A percentile compares a stretch with the other conserved stretches of the same genome.
Conservation (phyloP, 495 filamentous ascomycete genomes). For the Lophiostoma macrostomum region DNA sequence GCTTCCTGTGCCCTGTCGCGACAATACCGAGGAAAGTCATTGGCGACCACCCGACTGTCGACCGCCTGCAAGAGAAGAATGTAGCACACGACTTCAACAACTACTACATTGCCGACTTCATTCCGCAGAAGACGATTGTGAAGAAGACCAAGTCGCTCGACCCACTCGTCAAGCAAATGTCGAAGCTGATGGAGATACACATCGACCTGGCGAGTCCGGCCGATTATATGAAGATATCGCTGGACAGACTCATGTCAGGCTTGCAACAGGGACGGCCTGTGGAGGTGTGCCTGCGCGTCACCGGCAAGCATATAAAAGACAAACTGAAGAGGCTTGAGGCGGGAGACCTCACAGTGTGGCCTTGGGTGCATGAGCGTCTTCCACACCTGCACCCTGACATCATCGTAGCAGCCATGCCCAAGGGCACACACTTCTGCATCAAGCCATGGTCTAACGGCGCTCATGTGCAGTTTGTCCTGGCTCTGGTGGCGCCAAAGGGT, state of each 20-base stretch:
- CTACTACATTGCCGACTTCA: neutral
- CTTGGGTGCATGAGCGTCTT: slow-evolving; percentile 17
- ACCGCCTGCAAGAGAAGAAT: slow-evolving; percentile 1
- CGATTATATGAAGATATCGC: neutral
- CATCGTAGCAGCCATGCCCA: slow-evolving; percentile 17
- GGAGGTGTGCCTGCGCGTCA: slow-evolving; percentile 4
- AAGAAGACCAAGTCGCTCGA: neutral
- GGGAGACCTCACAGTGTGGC: slow-evolving; percentile 1
- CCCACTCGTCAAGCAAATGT: neutral
- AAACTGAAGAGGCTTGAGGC: neutral
- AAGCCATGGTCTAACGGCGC: slow-evolving; percentile 9
- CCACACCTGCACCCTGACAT: slow-evolving; percentile 24
- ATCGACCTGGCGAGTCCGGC: neutral
- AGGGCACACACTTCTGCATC: slow-evolving; percentile 13
- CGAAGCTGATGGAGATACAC: slow-evolving; percentile 8
- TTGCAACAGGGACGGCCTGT: slow-evolving; percentile 3
- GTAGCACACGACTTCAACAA: neutral
- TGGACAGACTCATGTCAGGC: neutral
- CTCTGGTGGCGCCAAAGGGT: neutral
- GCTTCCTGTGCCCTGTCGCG: neutral
- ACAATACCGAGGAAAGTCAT: neutral
- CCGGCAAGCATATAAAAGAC: neutral
- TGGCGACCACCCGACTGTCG: neutral
- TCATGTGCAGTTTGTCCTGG: slow-evolving; percentile 10
- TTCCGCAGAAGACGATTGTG: neutral